Conservation (phyloP, 208 protist species). For the Crithidia sp. region DNA sequence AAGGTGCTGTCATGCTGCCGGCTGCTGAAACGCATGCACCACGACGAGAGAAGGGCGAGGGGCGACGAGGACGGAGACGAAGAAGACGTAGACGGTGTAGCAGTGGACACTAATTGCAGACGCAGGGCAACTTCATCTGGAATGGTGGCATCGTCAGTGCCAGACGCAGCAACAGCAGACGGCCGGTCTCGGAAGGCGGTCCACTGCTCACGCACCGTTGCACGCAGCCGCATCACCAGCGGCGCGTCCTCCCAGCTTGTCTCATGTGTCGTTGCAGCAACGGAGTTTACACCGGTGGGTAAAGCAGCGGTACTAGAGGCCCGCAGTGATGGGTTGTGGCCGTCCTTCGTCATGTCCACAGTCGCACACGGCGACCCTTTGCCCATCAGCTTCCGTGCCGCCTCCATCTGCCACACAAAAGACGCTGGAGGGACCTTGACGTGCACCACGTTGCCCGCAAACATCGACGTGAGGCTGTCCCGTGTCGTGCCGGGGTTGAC, state of each 20-base stretch:
- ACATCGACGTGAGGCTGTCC: conserved; percentile 70
- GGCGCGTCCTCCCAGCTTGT: neutral
- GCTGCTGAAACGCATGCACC: conserved; percentile 40
- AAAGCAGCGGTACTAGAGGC: neutral
- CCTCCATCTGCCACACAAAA: conserved; percentile 54
- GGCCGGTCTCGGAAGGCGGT: neutral
- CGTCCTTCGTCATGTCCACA: neutral
- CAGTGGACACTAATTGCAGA: neutral
- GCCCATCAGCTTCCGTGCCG: conserved; percentile 19
- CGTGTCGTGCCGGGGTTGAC: conserved; percentile 84
- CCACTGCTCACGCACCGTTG: neutral
- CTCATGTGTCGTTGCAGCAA: neutral
- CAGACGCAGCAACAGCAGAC: neutral
- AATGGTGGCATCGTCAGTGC: neutral
- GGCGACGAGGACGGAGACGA: conserved; percentile 13
- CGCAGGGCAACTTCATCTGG: conserved; percentile 20
- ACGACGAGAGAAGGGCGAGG: conserved; percentile 13
- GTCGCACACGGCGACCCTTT: neutral
- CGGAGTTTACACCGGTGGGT: neutral
- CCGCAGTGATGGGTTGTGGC: neutral
- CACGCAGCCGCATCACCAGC: neutral
- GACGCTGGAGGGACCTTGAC: conserved; percentile 82
- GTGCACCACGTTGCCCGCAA: conserved; percentile 73
- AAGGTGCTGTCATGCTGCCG: conserved; percentile 87
- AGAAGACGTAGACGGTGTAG: neutral